These are phyloP conservation scores for Amylocarpus encephaloides DNA, from an alignment of 2,329 filamentous ascomycete species.

Conservation along the genomic window DNA sequence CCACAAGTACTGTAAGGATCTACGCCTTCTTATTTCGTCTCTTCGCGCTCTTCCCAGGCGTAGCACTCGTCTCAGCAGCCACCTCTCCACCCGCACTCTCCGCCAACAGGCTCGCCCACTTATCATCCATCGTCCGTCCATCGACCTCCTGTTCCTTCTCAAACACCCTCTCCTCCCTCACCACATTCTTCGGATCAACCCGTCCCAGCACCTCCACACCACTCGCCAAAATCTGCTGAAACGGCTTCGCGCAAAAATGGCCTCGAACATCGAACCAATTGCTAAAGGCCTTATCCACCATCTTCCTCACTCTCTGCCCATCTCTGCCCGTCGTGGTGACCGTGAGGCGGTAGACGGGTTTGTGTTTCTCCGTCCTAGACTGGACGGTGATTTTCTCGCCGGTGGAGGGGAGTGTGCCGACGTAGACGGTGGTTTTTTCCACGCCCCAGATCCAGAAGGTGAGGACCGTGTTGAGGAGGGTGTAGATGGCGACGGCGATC, in stretches of 20 bases:
- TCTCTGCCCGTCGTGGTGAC: slow-evolving; percentile 44
- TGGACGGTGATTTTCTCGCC: slow-evolving; percentile 70
- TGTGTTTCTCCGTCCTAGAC: slow-evolving; percentile 69
- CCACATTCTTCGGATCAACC: slow-evolving; percentile 56
- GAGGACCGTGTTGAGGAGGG: slow-evolving; percentile 68
- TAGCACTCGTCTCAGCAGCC: slow-evolving; percentile 11
- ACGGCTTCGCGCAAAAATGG: slow-evolving; percentile 66
- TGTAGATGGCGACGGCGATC: slow-evolving; percentile 72
- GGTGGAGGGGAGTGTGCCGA: slow-evolving; percentile 56
- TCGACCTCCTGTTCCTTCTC: slow-evolving; percentile 15
- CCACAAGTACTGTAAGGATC: neutral
- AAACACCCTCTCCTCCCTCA: slow-evolving; percentile 24
- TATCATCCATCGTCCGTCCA: slow-evolving; percentile 26
- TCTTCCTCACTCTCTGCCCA: slow-evolving; percentile 9
- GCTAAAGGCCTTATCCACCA: slow-evolving; percentile 57
- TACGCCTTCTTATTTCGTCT: slow-evolving; percentile 28
- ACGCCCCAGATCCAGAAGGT: slow-evolving; percentile 80
- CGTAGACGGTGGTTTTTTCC: slow-evolving; percentile 77
- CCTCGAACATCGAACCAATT: slow-evolving; percentile 72
- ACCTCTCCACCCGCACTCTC: slow-evolving; percentile 24
- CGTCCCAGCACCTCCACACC: slow-evolving; percentile 59
- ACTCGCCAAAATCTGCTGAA: slow-evolving; percentile 72
- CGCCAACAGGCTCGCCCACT: slow-evolving; percentile 28
- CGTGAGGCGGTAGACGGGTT: slow-evolving; percentile 71
- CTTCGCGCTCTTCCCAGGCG: slow-evolving; percentile 18